phyloP scores from a whole-genome alignment of 208 protist species.

The Trypanosoma lewisi region DNA sequence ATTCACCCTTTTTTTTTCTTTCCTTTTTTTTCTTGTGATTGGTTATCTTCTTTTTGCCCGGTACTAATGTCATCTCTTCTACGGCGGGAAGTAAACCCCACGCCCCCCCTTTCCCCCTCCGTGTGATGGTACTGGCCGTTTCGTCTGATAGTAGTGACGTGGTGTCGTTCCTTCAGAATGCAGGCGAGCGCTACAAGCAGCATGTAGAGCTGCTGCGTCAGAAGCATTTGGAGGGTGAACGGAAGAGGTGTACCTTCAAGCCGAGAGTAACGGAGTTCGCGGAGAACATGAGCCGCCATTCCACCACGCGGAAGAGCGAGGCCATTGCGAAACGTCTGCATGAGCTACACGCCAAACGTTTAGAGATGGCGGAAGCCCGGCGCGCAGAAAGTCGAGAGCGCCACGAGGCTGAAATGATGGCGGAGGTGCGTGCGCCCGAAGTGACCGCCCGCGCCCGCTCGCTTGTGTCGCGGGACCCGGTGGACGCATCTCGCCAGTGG shows the following conservation, averaged over 20 bases:
- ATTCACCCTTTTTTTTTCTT: neutral
- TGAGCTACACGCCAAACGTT: constrained; percentile 43
- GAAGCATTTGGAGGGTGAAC: constrained; percentile 41
- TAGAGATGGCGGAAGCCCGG: constrained; percentile 30
- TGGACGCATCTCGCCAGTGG: constrained; percentile 34
- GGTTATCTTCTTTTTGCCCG: too few species aligned
- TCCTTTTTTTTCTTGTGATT: constrained; percentile 1
- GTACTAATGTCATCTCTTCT: too few species aligned
- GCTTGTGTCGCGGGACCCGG: constrained; percentile 19
- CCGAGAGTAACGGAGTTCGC: constrained; percentile 53
- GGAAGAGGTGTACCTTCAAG: constrained; percentile 40
- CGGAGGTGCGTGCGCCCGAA: constrained; percentile 33
- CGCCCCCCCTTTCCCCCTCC: neutral
- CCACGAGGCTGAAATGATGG: constrained; percentile 17
- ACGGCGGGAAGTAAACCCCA: too few species aligned
- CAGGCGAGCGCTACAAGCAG: constrained; percentile 57
- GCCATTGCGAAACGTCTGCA: constrained; percentile 62
- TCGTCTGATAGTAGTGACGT: constrained; percentile 22
- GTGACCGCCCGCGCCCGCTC: constrained; percentile 39
- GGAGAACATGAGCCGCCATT: constrained; percentile 29
- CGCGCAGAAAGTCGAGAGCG: constrained; percentile 24
- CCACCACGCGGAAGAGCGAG: constrained; percentile 30
- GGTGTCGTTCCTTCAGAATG: constrained; percentile 62
- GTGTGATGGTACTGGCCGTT: constrained; percentile 1
- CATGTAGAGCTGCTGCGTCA: constrained; percentile 65